Base-by-base conservation (phyloP, 768 basidiomycete species). In the Boletales sp. region DNA sequence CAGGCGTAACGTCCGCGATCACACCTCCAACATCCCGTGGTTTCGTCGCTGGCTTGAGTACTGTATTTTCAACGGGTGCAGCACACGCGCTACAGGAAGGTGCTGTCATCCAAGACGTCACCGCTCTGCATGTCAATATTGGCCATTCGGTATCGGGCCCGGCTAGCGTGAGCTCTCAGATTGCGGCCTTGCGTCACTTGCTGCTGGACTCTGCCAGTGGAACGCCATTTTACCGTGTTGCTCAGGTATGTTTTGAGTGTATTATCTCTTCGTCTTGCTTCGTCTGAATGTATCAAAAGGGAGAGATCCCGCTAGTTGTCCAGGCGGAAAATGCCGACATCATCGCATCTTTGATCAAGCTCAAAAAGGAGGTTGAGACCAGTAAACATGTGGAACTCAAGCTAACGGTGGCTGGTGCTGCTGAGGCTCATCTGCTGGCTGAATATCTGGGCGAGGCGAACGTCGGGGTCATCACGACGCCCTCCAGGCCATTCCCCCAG, bases 241-340 rank as follows among this genome's bases (percentile, higher is more conserved):
- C 68, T 21, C 58, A 77, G 65, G 84, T 81, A 53, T 50, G 21
- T 14, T 4, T 31, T 35, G 44, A 46, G 6, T 11, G 17, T 19
- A 18, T 38, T 34, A 25, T 18, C 6, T 19, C 13, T 32, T 44
- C 34, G 21, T 49, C 28, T 21, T 44, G 10, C 33, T 32, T 19
- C 10, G 31, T 39, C 44, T 54, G 31, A 47, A 35, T 21, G 5
- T 32, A 12, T 38, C 41, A 11, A 36, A n/a, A 87, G 83, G 88
- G 90, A 6, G 60, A 74, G 33, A 74, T 93, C 18, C 85, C 89
- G 4, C 71, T 96, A 6, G 86, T 95, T 11, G 72, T 92, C 8
- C 80, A 85, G 47, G 83, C 80, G 2, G 73, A 86, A 55, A 90
- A 75, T 57, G 91, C 89, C 5, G 93, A 94, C 65, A 73, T 87